Conservation (phyloP, 345 rosid species). For the Geranium rotundifolium region DNA sequence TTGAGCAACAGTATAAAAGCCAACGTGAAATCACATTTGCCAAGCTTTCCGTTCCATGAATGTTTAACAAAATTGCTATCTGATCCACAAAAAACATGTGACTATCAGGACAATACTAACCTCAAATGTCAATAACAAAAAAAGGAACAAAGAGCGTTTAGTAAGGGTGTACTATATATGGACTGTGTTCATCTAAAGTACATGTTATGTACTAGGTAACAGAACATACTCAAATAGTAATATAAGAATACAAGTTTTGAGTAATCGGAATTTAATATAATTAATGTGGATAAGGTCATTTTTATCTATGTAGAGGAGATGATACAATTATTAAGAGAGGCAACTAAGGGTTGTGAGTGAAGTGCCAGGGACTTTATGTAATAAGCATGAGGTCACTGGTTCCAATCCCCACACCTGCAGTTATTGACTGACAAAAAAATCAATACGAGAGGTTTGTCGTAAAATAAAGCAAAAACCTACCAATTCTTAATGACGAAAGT, state of each 20-base stretch:
- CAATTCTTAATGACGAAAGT: conserved; percentile 82
- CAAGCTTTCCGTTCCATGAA: conserved; percentile 68
- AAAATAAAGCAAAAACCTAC: conserved; percentile 25
- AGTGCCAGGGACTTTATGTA: too few species aligned
- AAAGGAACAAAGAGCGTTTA: not conserved
- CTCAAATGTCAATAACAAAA: not conserved
- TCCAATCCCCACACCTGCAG: not conserved
- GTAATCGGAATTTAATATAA: too few species aligned
- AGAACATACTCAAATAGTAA: too few species aligned
- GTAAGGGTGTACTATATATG: not conserved
- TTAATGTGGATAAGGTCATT: too few species aligned
- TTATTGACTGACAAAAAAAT: not conserved
- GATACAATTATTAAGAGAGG: not conserved
- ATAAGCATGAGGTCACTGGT: too few species aligned
- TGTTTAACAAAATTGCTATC: conserved; percentile 53
- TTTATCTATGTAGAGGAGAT: too few species aligned
- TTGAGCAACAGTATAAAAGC: conserved; percentile 50
- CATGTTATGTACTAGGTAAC: too few species aligned
- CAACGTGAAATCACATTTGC: conserved; percentile 74
- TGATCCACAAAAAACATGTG: conserved; percentile 22
- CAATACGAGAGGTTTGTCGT: conserved; percentile 2
- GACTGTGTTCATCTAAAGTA: too few species aligned
- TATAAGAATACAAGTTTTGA: too few species aligned
- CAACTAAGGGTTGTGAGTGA: not conserved
- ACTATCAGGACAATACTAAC: not conserved